Evolutionary conservation across 2,329 filamentous ascomycete genomes (phyloP).

Genomic region (Paraphaeosphaeria minitans): DNA sequence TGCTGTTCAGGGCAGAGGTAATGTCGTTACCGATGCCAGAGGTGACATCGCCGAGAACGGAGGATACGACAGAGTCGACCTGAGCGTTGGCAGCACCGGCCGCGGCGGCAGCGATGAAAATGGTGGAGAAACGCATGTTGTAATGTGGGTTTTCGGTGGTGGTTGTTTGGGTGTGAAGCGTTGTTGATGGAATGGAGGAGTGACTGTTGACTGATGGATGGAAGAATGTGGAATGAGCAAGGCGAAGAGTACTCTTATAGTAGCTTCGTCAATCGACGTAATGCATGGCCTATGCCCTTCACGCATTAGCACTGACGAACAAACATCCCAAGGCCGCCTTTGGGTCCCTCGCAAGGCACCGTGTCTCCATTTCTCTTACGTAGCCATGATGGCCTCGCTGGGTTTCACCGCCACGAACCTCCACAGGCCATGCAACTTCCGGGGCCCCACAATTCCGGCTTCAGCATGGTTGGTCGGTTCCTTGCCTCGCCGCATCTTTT

Average conservation of each 20-base stretch:
- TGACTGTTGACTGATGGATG: constrained; percentile 9
- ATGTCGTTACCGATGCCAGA: constrained; percentile 19
- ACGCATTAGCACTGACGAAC: not conserved
- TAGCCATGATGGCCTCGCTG: constrained; percentile 8
- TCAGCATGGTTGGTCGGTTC: constrained; percentile 15
- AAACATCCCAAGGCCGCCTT: constrained; percentile 15
- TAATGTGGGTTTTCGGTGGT: constrained; percentile 5
- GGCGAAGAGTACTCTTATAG: constrained; percentile 12
- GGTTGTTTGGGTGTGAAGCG: not conserved
- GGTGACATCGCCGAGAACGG: constrained; percentile 21
- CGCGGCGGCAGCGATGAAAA: constrained; percentile 35
- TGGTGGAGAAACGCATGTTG: constrained; percentile 44
- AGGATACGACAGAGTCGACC: constrained; percentile 32
- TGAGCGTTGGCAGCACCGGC: constrained; percentile 38
- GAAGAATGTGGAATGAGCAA: not conserved
- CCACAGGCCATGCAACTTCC: constrained; percentile 13
- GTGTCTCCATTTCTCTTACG: constrained; percentile 21
- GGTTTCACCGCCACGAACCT: constrained; percentile 3
- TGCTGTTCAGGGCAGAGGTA: constrained; percentile 15
- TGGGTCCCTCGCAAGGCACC: constrained; percentile 16
- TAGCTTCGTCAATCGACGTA: constrained; percentile 8
- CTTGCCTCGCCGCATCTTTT: constrained; percentile 17
- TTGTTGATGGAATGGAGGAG: not conserved
- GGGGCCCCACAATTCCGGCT: not conserved
- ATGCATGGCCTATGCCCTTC: constrained; percentile 8